These are phyloP conservation scores for Curvularia hawaiiensis DNA, from an alignment of 2,329 filamentous ascomycete genomes.

Conservation along the genomic window DNA sequence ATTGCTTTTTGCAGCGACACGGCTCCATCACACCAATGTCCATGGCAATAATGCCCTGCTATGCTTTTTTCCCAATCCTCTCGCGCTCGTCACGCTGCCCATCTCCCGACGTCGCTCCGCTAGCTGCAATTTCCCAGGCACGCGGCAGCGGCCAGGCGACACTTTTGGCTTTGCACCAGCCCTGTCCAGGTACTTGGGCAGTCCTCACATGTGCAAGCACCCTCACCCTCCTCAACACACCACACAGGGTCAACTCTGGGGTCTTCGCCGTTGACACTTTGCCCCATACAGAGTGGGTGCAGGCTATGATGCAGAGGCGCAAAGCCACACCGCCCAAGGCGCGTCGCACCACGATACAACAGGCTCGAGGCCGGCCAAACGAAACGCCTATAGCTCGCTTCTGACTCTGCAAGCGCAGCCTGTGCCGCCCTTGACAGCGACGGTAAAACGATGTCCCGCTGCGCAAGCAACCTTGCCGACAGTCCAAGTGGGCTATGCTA, in stretches of 20 bases:
- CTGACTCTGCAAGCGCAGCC: slow-evolving; percentile 14
- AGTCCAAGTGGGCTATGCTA: not conserved
- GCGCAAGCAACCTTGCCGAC: not conserved
- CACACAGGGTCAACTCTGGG: not conserved
- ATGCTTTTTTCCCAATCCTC: slow-evolving; percentile 2
- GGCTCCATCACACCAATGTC: slow-evolving; percentile 2
- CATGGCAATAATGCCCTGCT: not conserved
- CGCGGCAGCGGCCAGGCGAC: not conserved
- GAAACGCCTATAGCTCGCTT: slow-evolving; percentile 24
- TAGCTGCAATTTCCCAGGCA: slow-evolving; percentile 7
- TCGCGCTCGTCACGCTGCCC: slow-evolving; percentile 1
- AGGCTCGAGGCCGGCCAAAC: slow-evolving; percentile 23
- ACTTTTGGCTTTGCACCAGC: not conserved
- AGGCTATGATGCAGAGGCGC: slow-evolving; percentile 6
- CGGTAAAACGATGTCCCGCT: slow-evolving; percentile 3
- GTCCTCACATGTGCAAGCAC: not conserved
- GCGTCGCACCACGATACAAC: slow-evolving; percentile 34
- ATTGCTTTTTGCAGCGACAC: slow-evolving; percentile 10
- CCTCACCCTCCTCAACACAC: not conserved
- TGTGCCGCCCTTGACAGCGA: slow-evolving; percentile 2
- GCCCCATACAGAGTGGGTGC: slow-evolving; percentile 1
- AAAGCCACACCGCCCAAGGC: slow-evolving; percentile 7
- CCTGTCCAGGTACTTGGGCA: not conserved
- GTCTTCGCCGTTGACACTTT: not conserved
- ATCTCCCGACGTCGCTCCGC: slow-evolving; percentile 14